Conservation (phyloP, 352 stramenopile species). For the Phytophthora lateralis region DNA sequence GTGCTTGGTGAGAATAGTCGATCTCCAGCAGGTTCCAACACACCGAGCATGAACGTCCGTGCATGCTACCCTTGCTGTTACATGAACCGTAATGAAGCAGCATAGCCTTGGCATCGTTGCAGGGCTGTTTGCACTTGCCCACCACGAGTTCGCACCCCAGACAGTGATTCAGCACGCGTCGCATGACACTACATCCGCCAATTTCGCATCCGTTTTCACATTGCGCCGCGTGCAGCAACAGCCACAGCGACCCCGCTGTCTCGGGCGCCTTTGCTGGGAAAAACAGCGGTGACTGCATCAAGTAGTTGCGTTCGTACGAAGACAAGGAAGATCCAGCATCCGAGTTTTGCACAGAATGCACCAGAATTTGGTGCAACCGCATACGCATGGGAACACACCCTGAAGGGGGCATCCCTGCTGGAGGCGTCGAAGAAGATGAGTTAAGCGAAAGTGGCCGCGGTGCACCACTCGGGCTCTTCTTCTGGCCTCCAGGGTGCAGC, state of each 20-base stretch:
- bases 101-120: constrained; percentile 83
- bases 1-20: constrained; percentile 64
- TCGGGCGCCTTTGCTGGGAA: constrained; percentile 50
- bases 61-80: constrained; percentile 46
- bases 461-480: constrained; percentile 24
- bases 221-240: constrained; percentile 60
- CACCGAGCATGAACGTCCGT: constrained; percentile 50
- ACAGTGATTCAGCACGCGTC: constrained; percentile 69
- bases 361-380: constrained; percentile 48
- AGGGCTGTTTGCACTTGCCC: constrained; percentile 68
- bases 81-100: constrained; percentile 72
- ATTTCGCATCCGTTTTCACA: constrained; percentile 61
- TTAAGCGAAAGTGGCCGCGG: constrained; percentile 38
- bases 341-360: constrained; percentile 51
- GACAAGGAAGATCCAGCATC: constrained; percentile 51
- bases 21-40: constrained; percentile 75
- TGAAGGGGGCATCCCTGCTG: constrained; percentile 30
- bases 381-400: constrained; percentile 43
- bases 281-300: constrained; percentile 67
- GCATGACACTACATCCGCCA: constrained; percentile 69
- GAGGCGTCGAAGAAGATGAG: constrained; percentile 28
- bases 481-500: constrained; percentile 27
- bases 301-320: constrained; percentile 51
- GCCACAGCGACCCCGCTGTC: constrained; percentile 73
- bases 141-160: constrained; percentile 60